phyloP scores from a whole-genome alignment of 345 rosid species.

The Atalantia buxifolia region DNA sequence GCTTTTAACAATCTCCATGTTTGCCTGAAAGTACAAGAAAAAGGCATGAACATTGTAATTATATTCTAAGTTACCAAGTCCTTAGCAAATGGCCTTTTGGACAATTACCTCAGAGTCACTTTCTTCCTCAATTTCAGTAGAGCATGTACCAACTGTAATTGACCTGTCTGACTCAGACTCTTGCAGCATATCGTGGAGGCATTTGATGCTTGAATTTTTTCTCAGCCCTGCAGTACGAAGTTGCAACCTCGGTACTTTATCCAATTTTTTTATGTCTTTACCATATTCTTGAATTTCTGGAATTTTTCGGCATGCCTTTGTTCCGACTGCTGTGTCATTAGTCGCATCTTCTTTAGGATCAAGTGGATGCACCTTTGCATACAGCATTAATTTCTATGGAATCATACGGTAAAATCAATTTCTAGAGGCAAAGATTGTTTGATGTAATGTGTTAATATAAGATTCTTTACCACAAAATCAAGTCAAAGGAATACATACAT shows the following conservation, averaged over 20 bases:
- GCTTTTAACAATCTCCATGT: conserved; percentile 8
- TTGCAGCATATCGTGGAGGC: conserved; percentile 56
- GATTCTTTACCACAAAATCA: neutral
- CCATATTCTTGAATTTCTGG: conserved; percentile 12
- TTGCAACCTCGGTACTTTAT: conserved; percentile 23
- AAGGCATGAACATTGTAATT: too few species aligned
- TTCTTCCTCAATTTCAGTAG: conserved; percentile 23
- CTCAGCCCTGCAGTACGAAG: conserved; percentile 17
- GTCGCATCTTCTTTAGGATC: conserved; percentile 27
- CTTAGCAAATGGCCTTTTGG: neutral
- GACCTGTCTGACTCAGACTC: conserved; percentile 54
- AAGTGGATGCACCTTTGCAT: conserved; percentile 44
- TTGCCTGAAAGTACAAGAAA: conserved; percentile 29
- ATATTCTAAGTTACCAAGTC: neutral
- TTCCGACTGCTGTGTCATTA: conserved; percentile 9
- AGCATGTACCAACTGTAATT: conserved; percentile 23
- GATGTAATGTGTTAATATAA: neutral
- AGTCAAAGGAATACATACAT: conserved; percentile 25
- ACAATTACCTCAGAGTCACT: conserved; percentile 38
- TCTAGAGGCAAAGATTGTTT: neutral
- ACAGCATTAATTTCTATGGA: conserved; percentile 27
- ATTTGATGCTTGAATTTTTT: conserved; percentile 29
- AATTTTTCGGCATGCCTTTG: conserved; percentile 7
- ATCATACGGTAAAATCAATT: conserved; percentile 7
- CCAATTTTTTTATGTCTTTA: conserved; percentile 16